These are phyloP conservation scores for Tolypocladium nubicola DNA, from an alignment of 2,329 filamentous ascomycete genomes.

Conservation along the genomic window DNA sequence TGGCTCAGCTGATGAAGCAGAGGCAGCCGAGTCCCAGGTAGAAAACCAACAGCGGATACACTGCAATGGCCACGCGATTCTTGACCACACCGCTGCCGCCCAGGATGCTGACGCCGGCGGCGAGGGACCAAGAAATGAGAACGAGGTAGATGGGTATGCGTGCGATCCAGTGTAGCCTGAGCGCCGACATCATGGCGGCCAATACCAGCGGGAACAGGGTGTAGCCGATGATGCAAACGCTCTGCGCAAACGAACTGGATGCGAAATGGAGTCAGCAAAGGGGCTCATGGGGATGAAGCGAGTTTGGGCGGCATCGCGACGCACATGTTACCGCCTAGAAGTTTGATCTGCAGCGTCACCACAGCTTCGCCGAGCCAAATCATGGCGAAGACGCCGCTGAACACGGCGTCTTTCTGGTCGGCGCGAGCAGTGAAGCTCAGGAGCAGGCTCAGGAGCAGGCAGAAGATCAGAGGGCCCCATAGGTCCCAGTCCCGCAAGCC, in stretches of 20 bases:
- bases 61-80: conserved; percentile 85
- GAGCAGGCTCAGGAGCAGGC: conserved; percentile 75
- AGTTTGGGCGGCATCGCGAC: conserved; percentile 23
- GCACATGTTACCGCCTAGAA: conserved; percentile 94
- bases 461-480: conserved; percentile 95
- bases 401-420: conserved; percentile 79
- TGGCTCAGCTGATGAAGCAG: conserved; percentile 80
- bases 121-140: conserved; percentile 84
- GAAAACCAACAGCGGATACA: conserved; percentile 92
- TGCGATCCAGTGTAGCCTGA: conserved; percentile 68
- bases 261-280: conserved; percentile 7
- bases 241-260: conserved; percentile 87
- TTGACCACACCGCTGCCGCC: conserved; percentile 92
- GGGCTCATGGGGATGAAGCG: too few species aligned
- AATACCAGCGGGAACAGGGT: conserved; percentile 95
- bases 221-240: conserved; percentile 95
- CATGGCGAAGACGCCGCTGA: conserved; percentile 92
- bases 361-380: conserved; percentile 96
- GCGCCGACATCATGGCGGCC: conserved; percentile 76
- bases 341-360: conserved; percentile 95
- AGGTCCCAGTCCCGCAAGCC: conserved; percentile 94
- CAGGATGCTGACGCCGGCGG: conserved; percentile 90
- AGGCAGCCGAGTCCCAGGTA: conserved; percentile 88
- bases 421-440: conserved; percentile 71
- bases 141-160: conserved; percentile 86